Base-by-base conservation (phyloP, 495 filamentous ascomycete species). In the Penicillium daleae region DNA sequence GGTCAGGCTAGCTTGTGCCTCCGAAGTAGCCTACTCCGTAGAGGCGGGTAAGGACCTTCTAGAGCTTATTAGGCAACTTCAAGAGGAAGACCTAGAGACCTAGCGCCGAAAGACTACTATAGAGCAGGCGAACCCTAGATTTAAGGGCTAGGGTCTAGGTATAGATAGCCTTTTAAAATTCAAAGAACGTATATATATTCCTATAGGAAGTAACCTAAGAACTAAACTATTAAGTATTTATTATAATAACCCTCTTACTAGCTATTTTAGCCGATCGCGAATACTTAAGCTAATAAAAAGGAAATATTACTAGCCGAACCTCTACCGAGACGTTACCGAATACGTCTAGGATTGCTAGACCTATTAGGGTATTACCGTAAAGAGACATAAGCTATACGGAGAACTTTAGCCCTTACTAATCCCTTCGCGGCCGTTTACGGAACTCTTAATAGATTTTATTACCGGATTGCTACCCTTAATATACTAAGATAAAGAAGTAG, bases 161-260 rank as follows among this genome's bases (percentile, higher is more conserved):
- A 8, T 13, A 15, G n/a, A 51, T 15, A 19, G 26, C 2, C 31
- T 51, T 51, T 15, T 51, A 29, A 51, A 9, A 51, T 10, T 5
- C n/a, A n/a, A n/a, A n/a, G n/a, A n/a, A n/a, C n/a, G 21, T 2
- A 17, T 51, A 15, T 51, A 51, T 51, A 51, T 51, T 31, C 26
- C 10, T 24, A 49, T 24, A 24, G 21, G 48, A 31, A 31, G 10
- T 51, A 51, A 31, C 10, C 17, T 51, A 51, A 1, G 12, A 2
- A 2, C 1, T 17, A 50, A 50, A 27, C 9, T 50, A 10, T 10
- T 50, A 50, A 50, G 26, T 50, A 27, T 50, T 27, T 50, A 50
- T 19, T 50, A 50, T 29, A 51, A 51, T 51, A 51, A 51, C 17
- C 48, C 21, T 51, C 12, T 51, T 51, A 51, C 5, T 17, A 19